Evolutionary conservation across 2,329 filamentous ascomycete species (phyloP).

Genomic region (Bertia moriformis): DNA sequence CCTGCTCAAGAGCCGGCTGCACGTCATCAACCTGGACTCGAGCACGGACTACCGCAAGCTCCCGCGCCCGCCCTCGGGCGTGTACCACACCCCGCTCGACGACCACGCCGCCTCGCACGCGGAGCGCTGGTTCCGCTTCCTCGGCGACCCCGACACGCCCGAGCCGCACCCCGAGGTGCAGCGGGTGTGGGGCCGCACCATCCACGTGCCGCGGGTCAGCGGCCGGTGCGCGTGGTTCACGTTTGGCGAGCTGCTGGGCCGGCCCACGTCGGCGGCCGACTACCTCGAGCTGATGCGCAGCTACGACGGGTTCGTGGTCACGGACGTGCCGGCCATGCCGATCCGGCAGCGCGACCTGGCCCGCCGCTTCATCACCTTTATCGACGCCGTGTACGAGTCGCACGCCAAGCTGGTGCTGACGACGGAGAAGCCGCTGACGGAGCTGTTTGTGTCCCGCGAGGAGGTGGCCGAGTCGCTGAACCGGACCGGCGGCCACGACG

Average conservation of each 20-base stretch:
- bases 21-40: conserved; percentile 88
- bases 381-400: conserved; percentile 86
- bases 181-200: conserved; percentile 82
- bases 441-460: conserved; percentile 68
- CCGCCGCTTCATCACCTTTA: conserved; percentile 88
- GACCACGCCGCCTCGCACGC: conserved; percentile 64
- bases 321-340: conserved; percentile 84
- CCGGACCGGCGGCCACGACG: conserved; percentile 23
- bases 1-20: conserved; percentile 68
- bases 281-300: conserved; percentile 82
- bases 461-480: conserved; percentile 50
- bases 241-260: conserved; percentile 80
- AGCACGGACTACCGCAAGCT: conserved; percentile 96
- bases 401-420: conserved; percentile 93
- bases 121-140: conserved; percentile 88
- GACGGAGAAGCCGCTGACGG: conserved; percentile 66
- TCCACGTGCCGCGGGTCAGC: conserved; percentile 73
- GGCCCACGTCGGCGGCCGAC: conserved; percentile 81
- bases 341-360: conserved; percentile 74
- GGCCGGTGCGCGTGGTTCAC: conserved; percentile 82
- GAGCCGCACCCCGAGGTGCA: conserved; percentile 65
- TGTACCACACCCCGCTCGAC: conserved; percentile 84
- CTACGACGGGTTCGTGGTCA: conserved; percentile 87
- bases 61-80: conserved; percentile 76
- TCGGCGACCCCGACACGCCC: conserved; percentile 70